Percentiles rank a stretch among this genome's conserved stretches.
These are phyloP conservation scores for Fistulinella cinereoalba DNA, from an alignment of 1,284 basidiomycete genomes.

Conservation along the genomic window DNA sequence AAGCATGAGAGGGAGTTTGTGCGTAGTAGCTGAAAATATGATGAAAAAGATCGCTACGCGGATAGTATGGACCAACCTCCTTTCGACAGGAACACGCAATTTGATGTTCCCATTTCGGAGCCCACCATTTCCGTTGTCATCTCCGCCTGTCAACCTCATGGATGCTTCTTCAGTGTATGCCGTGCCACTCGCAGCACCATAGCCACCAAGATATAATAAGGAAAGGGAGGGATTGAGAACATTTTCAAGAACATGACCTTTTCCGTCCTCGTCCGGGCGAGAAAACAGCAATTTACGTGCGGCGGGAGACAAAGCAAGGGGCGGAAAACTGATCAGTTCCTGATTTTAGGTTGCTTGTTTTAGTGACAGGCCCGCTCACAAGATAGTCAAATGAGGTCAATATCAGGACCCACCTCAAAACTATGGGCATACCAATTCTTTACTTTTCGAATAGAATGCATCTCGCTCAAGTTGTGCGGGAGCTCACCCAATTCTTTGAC, in stretches of 20 bases:
- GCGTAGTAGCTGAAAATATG: conserved; percentile 74
- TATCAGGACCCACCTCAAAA: conserved; percentile 71
- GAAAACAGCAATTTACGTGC: conserved; percentile 68
- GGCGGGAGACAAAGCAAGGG: conserved; percentile 64
- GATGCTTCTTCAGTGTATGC: conserved; percentile 6
- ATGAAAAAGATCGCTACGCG: conserved; percentile 8
- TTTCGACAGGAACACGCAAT: conserved; percentile 71
- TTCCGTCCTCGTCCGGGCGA: conserved; percentile 34
- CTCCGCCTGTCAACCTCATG: conserved; percentile 13
- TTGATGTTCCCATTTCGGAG: conserved; percentile 46
- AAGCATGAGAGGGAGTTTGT: conserved; percentile 62
- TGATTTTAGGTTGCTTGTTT: conserved; percentile 31
- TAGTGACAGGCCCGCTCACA: conserved; percentile 3
- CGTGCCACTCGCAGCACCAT: conserved; percentile 11
- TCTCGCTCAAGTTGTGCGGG: conserved; percentile 87
- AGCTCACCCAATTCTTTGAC: conserved; percentile 96
- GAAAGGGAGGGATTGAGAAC: conserved; percentile 63
- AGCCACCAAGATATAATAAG: conserved; percentile 28
- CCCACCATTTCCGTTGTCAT: conserved; percentile 27
- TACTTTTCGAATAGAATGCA: conserved; percentile 93
- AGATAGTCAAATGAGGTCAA: neutral
- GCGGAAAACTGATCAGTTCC: conserved; percentile 87
- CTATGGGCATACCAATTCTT: conserved; percentile 99
- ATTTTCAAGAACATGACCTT: conserved; percentile 55
- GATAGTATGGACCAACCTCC: conserved; percentile 45